These are phyloP conservation scores for Neurospora tetrasperma DNA, from an alignment of 495 filamentous ascomycete species.

Conservation along the genomic window DNA sequence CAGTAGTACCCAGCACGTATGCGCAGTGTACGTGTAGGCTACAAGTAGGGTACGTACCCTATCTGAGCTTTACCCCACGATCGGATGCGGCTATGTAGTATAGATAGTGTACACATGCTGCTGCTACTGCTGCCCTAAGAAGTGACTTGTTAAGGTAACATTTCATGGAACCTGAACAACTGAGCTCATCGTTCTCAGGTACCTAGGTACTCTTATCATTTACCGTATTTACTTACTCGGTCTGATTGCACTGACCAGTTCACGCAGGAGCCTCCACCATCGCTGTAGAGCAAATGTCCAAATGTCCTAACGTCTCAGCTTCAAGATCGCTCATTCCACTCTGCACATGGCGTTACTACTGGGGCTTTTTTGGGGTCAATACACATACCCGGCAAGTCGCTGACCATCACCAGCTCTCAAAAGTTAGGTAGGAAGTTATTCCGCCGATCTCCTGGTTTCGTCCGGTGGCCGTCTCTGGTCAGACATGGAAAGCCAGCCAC, in stretches of 20 bases:
- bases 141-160: not conserved
- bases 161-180: not conserved
- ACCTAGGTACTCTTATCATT: not conserved
- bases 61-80: constrained; percentile 14
- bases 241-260: not conserved
- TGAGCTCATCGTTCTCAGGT: not conserved
- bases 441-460: not conserved
- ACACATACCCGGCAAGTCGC: not conserved
- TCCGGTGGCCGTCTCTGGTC: not conserved
- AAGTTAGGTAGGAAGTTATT: not conserved
- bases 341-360: not conserved
- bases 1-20: not conserved
- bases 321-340: not conserved
- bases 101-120: not conserved
- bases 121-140: not conserved
- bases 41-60: not conserved
- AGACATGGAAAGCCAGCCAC: not conserved
- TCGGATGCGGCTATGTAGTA: constrained; percentile 6
- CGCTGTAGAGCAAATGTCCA: not conserved
- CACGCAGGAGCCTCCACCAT: not conserved
- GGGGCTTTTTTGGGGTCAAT: not conserved
- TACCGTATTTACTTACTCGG: not conserved
- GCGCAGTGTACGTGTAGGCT: not conserved
- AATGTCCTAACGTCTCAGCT: not conserved
- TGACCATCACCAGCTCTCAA: not conserved